phyloP scores from a whole-genome alignment of 805 yeast species.

The Saturnispora quitensis region DNA sequence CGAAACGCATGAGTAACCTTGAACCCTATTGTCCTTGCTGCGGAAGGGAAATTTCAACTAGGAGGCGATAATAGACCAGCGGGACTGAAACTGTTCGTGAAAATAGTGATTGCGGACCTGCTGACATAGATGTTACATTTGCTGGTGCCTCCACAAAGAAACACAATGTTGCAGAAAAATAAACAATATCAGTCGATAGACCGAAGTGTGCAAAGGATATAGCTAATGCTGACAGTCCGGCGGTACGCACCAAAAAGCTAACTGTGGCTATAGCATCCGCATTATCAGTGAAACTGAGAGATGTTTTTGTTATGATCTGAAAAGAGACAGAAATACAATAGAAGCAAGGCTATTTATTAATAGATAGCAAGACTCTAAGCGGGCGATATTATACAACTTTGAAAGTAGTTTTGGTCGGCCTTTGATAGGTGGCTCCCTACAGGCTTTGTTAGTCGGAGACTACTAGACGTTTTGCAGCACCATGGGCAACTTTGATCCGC shows the following conservation, averaged over 20 bases:
- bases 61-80: background rate
- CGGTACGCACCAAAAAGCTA: background rate
- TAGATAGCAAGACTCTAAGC: background rate
- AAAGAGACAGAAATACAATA: background rate
- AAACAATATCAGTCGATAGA: background rate
- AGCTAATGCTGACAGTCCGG: background rate
- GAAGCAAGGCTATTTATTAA: background rate
- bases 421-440: no score
- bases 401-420: no score
- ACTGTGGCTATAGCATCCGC: background rate
- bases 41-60: background rate
- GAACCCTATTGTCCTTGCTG: background rate
- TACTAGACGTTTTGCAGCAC: no score
- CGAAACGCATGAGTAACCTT: no score
- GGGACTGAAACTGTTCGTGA: no score
- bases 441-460: no score
- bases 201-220: background rate
- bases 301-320: background rate
- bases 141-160: background rate
- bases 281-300: no score
- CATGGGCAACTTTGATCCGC: no score
- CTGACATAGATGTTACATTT: background rate
- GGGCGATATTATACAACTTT: no score
- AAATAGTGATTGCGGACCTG: background rate
- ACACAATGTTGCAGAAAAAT: background rate